phyloP scores from a whole-genome alignment of 805 yeast species.

The Saturnispora zaruensis region DNA sequence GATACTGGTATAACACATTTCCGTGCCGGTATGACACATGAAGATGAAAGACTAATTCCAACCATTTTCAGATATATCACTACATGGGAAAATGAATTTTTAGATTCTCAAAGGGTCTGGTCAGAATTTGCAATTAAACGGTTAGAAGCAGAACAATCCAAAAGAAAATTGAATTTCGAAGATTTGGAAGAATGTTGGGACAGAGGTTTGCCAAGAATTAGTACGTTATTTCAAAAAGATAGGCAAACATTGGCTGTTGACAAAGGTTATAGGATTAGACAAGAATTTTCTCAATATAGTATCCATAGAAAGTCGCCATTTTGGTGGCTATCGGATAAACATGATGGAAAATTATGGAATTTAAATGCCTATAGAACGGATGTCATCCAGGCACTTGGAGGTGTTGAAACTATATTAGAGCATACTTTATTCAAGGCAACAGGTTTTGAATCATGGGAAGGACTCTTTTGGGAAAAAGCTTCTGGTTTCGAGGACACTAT shows the following conservation, averaged over 20 bases:
- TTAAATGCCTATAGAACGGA: slow-evolving; percentile 87
- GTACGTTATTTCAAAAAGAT: slow-evolving; percentile 91
- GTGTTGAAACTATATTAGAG: slow-evolving; percentile 90
- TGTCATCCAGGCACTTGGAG: slow-evolving; percentile 95
- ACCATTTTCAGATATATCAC: slow-evolving; percentile 88
- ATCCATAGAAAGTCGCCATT: slow-evolving; percentile 73
- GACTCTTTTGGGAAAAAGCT: slow-evolving; percentile 96
- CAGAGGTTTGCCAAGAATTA: slow-evolving; percentile 91
- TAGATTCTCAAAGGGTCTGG: slow-evolving; percentile 96
- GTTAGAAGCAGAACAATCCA: slow-evolving; percentile 76
- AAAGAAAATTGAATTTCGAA: slow-evolving; percentile 80
- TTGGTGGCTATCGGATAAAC: slow-evolving; percentile 94
- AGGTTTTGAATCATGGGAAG: slow-evolving; percentile 98
- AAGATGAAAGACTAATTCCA: slow-evolving; percentile 77
- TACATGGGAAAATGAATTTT: slow-evolving; percentile 93
- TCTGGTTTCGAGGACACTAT: slow-evolving; percentile 95
- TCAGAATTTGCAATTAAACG: slow-evolving; percentile 90
- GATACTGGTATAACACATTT: slow-evolving; percentile 93
- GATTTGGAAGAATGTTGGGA: slow-evolving; percentile 95
- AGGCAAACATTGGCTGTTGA: slow-evolving; percentile 91
- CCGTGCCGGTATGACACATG: slow-evolving; percentile 84
- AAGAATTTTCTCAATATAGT: slow-evolving; percentile 67
- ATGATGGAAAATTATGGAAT: slow-evolving; percentile 96
- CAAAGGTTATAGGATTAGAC: slow-evolving; percentile 81
- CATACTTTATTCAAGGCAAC: slow-evolving; percentile 95